Evolutionary conservation across 129 eudicot species (phyloP).

Genomic region (Centella asiatica): DNA sequence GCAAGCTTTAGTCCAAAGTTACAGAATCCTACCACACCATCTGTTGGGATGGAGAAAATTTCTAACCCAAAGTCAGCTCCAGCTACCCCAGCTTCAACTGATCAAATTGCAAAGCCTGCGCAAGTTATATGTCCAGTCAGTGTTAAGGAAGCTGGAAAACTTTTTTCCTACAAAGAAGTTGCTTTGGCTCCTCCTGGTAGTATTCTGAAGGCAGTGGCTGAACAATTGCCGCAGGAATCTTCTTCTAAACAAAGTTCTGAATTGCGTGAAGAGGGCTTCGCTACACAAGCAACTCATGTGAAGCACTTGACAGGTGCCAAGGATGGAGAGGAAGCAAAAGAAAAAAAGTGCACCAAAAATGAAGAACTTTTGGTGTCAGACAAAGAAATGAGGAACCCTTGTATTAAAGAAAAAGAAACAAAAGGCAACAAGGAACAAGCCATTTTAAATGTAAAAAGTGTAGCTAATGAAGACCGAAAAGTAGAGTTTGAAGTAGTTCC

Average conservation of each 20-base stretch:
- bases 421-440: conserved; percentile 3
- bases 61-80: conserved; percentile 52
- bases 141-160: conserved; percentile 73
- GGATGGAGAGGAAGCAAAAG: conserved; percentile 17
- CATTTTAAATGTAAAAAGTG: not conserved
- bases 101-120: conserved; percentile 41
- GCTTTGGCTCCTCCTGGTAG: conserved; percentile 95
- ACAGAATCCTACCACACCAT: conserved; percentile 27
- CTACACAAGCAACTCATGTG: conserved; percentile 16
- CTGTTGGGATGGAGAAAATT: conserved; percentile 33
- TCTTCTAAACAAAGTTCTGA: conserved; percentile 23
- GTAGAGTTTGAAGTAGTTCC: conserved; percentile 9
- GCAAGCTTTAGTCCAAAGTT: conserved; percentile 67
- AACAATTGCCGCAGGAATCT: conserved; percentile 47
- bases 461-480: conserved; percentile 15
- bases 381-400: conserved; percentile 14
- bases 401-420: conserved; percentile 15
- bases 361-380: conserved; percentile 22
- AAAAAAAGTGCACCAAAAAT: conserved; percentile 21
- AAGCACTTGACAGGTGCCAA: not conserved
- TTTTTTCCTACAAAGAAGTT: conserved; percentile 94
- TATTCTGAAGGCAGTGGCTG: conserved; percentile 79
- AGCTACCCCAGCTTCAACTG: conserved; percentile 51
- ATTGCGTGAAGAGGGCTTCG: conserved; percentile 18
- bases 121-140: conserved; percentile 47